Conservation (phyloP, 345 rosid species). For the Dipteronia sinensis region DNA sequence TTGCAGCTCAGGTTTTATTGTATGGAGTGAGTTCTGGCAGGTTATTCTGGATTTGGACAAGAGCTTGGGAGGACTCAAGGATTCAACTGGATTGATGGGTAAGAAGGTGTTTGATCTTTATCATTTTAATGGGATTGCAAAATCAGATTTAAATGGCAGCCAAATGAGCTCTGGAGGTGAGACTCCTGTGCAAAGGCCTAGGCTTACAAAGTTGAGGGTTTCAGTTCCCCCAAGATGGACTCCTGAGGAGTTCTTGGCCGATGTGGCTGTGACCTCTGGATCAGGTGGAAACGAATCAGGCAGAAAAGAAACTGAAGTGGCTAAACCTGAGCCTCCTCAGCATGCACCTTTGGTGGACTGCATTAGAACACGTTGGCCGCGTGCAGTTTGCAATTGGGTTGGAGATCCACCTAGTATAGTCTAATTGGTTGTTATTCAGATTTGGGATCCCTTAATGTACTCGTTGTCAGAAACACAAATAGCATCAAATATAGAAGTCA, state of each 20-base stretch:
- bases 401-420: slow-evolving; percentile 99
- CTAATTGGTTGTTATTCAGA: slow-evolving; percentile 33
- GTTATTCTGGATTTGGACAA: slow-evolving; percentile 78
- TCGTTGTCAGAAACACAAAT: slow-evolving; percentile 1
- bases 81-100: slow-evolving; percentile 92
- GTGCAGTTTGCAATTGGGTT: slow-evolving; percentile 85
- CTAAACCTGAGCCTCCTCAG: slow-evolving; percentile 73
- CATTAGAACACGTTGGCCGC: slow-evolving; percentile 90
- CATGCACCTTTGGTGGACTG: slow-evolving; percentile 97
- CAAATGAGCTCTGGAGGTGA: slow-evolving; percentile 52
- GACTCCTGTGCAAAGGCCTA: slow-evolving; percentile 79
- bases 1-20: slow-evolving; percentile 76
- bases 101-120: slow-evolving; percentile 90
- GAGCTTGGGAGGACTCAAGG: slow-evolving; percentile 82
- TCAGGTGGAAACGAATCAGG: slow-evolving; percentile 38
- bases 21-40: slow-evolving; percentile 99
- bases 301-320: slow-evolving; percentile 56
- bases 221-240: slow-evolving; percentile 99
- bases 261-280: slow-evolving; percentile 46
- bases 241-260: slow-evolving; percentile 89
- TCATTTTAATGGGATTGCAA: slow-evolving; percentile 98
- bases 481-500: not conserved
- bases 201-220: slow-evolving; percentile 90
- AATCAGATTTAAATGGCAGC: slow-evolving; percentile 80
- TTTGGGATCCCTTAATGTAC: not conserved